Base-by-base conservation (phyloP, 2,329 filamentous ascomycete genomes). In the Botrytis fragariae region DNA sequence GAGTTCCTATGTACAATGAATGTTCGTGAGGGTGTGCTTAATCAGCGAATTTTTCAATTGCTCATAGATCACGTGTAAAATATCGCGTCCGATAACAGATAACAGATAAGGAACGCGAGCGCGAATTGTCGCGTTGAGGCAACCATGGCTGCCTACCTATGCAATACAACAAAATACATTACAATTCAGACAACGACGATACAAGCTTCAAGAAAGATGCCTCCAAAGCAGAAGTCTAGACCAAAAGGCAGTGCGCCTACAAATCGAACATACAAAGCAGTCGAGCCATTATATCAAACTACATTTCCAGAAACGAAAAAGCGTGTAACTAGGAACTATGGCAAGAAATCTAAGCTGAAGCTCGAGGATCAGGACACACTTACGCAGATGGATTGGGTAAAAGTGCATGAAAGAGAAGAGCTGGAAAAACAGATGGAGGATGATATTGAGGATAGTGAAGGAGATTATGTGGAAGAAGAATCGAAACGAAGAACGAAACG, bases 371-470 rank as follows among this genome's bases (percentile, higher is more conserved):
- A 76, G 48, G 77, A 80, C 63, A 80, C 79, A 2, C 77, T 80
- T 29, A 80, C 79, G 35, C 79, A 80, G 72, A 80, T 80, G 74
- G 78, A 76, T 51, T 77, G 74, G 51, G 67, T 78, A 25, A 74
- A 68, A 57, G 51, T 77, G 44, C 45, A 67, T 45, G 69, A 67
- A 57, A 54, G n/a, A 37, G 64, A 67, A 32, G 73, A 64, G 25
- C 44, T 18, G 20, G 62, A 69, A 29, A 54, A 42, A 12, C 51
- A 72, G 32, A 35, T 48, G 20, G 71, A 74, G 14, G 75, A 78
- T 20, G 73, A 75, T 64, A 69, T 75, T 29, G 73, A 69, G 39
- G 72, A 68, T 25, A 72, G 75, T 35, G 72, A 76, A 16, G 74
- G 71, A 9, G 69, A 37, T 29, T 76, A 75, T 71, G 76, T 77